A percentile compares a stretch with the other conserved stretches of the same genome.
phyloP scores from a whole-genome alignment of 2,329 filamentous ascomycete genomes.

The Cladophialophora bantiana region DNA sequence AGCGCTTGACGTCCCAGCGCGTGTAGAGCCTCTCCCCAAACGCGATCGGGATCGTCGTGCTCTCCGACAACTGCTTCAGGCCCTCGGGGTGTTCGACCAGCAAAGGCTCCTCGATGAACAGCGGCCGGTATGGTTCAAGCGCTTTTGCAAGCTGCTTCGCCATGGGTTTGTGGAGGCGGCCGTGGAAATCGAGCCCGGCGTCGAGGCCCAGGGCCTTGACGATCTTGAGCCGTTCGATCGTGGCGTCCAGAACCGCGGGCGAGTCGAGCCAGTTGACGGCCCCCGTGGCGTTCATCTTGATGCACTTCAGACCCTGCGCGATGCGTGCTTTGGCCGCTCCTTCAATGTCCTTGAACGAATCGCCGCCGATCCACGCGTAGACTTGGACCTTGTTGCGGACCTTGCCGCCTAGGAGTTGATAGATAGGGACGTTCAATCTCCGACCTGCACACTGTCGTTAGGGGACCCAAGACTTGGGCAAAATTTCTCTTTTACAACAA shows the following conservation, averaged over 20 bases:
- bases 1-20: slow-evolving; percentile 74
- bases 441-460: slow-evolving; percentile 43
- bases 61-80: slow-evolving; percentile 64
- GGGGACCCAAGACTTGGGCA: neutral
- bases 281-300: slow-evolving; percentile 80
- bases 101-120: slow-evolving; percentile 77
- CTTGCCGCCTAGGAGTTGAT: slow-evolving; percentile 77
- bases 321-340: slow-evolving; percentile 61
- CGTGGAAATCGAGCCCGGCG: slow-evolving; percentile 79
- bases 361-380: slow-evolving; percentile 78
- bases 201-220: slow-evolving; percentile 76
- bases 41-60: slow-evolving; percentile 69
- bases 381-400: slow-evolving; percentile 71
- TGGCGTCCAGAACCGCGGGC: slow-evolving; percentile 67
- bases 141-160: slow-evolving; percentile 72
- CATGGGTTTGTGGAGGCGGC: slow-evolving; percentile 75
- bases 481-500: no score
- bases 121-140: slow-evolving; percentile 68
- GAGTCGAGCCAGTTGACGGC: slow-evolving; percentile 78
- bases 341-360: slow-evolving; percentile 69
- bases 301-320: slow-evolving; percentile 48
- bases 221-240: slow-evolving; percentile 70
- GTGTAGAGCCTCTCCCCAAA: slow-evolving; percentile 73
- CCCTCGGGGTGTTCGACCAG: slow-evolving; percentile 70
- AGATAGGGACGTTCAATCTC: slow-evolving; percentile 70